Evolutionary conservation across 2,329 filamentous ascomycete species (phyloP), one percentile per base, ranked within the genome.

Genomic region (Exophiala sp.): DNA sequence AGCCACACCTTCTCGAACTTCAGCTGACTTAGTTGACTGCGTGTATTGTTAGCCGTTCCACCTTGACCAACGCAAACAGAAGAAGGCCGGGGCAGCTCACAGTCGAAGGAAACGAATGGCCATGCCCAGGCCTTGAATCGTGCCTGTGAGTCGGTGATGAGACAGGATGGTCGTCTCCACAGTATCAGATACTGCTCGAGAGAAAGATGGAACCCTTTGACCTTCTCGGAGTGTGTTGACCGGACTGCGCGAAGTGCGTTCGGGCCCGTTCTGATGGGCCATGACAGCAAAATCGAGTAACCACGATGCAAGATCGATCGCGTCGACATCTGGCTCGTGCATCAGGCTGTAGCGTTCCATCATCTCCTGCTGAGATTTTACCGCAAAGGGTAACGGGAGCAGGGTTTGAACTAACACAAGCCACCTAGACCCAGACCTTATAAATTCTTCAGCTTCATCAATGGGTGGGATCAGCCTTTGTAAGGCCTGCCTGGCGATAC

Each of bases 1-100:
- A 70, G 54, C 67, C 67, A 71, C 19, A 63, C 58, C 21, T 64
- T 65, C 38, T 64, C 61, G 16, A 69, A 60, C 24, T 64, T 65
- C 2, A 66, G 66, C 21, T 61, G 62, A 7, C 64, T 41, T 22
- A 67, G 58, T 49, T 64, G 62, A 23, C 64, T 68, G 37, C 23
- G 7, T 3, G 8, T 7, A 13, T n/a, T n/a, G 29, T 32, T 32
- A 32, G 29, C 18, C 3, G 19, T 27, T 6, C 24, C 24, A 10
- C 6, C 24, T 10, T 27, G 24, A 27, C 24, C n/a, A 27, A 10
- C 19, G 10, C 18, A 9, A 18, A 8, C 8, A 13, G 10, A 35
- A 1, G 35, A 35, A 34, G 29, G 29, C 11, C 6, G 7, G 18
- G 38, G 4, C n/a, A n/a, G 57, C 67, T 61, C 55, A 69, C 64